phyloP scores from a whole-genome alignment of 495 filamentous ascomycete genomes.

The Trichoderma gamsii region DNA sequence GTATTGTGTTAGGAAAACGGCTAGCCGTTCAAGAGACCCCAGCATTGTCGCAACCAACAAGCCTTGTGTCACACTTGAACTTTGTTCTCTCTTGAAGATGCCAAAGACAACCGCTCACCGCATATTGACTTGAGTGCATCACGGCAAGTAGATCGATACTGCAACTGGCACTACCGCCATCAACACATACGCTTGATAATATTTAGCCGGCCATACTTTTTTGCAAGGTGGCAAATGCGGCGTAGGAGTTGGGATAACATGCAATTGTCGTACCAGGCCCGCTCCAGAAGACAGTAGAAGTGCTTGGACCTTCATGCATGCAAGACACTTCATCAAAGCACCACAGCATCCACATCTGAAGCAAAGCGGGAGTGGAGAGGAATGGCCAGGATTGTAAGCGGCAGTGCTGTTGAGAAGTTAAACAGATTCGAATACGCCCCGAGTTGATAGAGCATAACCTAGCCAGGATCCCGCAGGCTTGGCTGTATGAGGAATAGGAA shows the following conservation, averaged over 20 bases:
- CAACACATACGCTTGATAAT: not conserved
- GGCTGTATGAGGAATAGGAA: too few relatives aligned
- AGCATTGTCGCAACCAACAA: not conserved
- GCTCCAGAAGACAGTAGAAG: not conserved
- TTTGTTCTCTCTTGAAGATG: not conserved
- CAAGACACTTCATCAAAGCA: not conserved
- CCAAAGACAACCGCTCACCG: not conserved
- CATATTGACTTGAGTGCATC: not conserved
- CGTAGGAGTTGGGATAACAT: not conserved
- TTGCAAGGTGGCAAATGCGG: not conserved
- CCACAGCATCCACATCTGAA: not conserved
- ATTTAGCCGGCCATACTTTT: not conserved
- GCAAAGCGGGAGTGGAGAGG: not conserved
- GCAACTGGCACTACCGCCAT: not conserved
- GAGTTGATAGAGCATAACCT: too few relatives aligned
- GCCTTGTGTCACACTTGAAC: not conserved
- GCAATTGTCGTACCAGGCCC: constrained; percentile 3
- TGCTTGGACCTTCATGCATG: not conserved
- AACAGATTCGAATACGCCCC: not conserved
- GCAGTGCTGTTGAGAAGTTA: not conserved
- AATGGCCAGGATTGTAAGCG: not conserved
- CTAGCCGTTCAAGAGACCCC: too few relatives aligned
- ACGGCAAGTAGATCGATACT: not conserved
- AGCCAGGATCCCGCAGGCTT: too few relatives aligned
- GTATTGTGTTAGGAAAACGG: too few relatives aligned